Percentiles rank a stretch among this genome's conserved stretches.
These are phyloP conservation scores for Cynara cardunculus DNA, from an alignment of 129 eudicot species.

Conservation along the genomic window DNA sequence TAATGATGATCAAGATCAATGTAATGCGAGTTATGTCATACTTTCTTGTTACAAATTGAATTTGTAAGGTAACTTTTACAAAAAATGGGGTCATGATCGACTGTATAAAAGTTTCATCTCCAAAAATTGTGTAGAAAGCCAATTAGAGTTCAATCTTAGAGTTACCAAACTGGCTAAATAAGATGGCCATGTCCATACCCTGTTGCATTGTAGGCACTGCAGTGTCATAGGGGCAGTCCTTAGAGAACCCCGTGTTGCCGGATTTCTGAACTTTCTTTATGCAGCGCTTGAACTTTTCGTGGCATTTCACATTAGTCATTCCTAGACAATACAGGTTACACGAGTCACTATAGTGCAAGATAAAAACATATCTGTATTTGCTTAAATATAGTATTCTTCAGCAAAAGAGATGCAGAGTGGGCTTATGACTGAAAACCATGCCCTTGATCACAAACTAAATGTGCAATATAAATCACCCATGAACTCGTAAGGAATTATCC, in stretches of 20 bases:
- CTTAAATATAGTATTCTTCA: neutral
- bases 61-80: conserved; percentile 13
- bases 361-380: neutral
- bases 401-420: neutral
- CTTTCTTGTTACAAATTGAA: conserved; percentile 2
- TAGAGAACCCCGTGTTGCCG: conserved; percentile 81
- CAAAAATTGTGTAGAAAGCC: neutral
- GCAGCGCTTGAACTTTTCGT: conserved; percentile 90
- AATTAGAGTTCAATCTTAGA: conserved; percentile 69
- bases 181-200: conserved; percentile 97
- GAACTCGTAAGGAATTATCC: neutral
- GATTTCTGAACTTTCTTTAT: conserved; percentile 77
- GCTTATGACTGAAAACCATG: no score
- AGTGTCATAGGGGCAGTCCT: conserved; percentile 58
- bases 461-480: neutral
- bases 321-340: conserved; percentile 41
- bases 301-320: conserved; percentile 73
- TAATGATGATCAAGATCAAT: neutral
- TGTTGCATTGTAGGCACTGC: conserved; percentile 95
- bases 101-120: neutral
- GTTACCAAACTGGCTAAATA: conserved; percentile 78
- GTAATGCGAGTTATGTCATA: conserved; percentile 4
- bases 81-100: neutral
- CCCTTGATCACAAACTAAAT: neutral
- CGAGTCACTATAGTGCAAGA: neutral